Percentiles rank a stretch among this genome's conserved stretches.
These are phyloP conservation scores for Tricholoma matsutake DNA, from an alignment of 768 basidiomycete genomes.

Conservation along the genomic window DNA sequence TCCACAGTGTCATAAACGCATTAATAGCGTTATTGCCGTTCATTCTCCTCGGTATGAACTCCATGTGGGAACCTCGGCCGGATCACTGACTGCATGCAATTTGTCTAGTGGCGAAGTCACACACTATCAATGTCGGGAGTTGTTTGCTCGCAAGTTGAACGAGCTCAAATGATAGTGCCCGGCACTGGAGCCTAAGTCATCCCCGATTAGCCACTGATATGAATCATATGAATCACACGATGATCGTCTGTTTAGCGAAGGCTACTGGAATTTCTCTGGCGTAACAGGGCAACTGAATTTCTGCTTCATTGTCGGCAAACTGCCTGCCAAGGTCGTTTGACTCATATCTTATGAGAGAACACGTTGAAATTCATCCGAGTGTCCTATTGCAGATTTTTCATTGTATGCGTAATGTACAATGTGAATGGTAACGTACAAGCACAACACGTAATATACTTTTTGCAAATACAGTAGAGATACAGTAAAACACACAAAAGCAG, in stretches of 20 bases:
- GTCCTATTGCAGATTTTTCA: not conserved
- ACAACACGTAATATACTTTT: constrained; percentile 14
- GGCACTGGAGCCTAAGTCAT: not conserved
- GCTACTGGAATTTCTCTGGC: too few relatives aligned
- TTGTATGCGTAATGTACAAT: constrained; percentile 11
- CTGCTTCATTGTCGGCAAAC: too few relatives aligned
- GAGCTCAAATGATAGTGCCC: constrained; percentile 29
- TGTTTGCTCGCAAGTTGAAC: constrained; percentile 59
- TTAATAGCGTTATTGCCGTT: constrained; percentile 91
- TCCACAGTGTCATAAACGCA: constrained; percentile 91
- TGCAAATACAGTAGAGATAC: constrained; percentile 29
- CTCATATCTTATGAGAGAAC: too few relatives aligned
- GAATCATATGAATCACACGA: too few relatives aligned
- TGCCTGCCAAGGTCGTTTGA: too few relatives aligned
- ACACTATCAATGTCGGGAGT: constrained; percentile 93
- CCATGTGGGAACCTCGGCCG: not conserved
- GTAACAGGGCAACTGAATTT: too few relatives aligned
- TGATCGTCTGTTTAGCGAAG: too few relatives aligned
- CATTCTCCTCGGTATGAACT: constrained; percentile 75
- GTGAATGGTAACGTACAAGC: constrained; percentile 15
- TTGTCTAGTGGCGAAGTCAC: constrained; percentile 84
- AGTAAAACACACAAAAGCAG: constrained; percentile 24
- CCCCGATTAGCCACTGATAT: not conserved
- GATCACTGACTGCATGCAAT: not conserved
- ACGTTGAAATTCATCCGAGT: too few relatives aligned